Conservation (phyloP, 1,284 basidiomycete genomes). For the Mycosarcoma mackinlayi region DNA sequence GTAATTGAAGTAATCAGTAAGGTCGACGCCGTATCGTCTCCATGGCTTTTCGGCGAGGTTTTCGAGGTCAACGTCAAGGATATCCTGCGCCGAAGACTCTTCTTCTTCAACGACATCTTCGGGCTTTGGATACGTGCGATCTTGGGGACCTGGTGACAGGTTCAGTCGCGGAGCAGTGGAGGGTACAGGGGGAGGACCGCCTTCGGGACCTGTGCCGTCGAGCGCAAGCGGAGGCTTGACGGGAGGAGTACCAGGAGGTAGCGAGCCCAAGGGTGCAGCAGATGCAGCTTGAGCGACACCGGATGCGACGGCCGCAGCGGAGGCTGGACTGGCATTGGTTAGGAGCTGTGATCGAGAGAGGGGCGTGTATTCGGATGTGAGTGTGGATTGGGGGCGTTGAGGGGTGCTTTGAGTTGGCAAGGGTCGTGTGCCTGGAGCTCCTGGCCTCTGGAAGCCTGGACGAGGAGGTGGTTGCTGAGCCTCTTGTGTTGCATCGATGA, state of each 20-base stretch:
- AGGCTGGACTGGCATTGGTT: conserved; percentile 37
- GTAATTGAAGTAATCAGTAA: conserved; percentile 99
- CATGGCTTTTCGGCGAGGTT: conserved; percentile 85
- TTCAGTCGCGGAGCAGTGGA: conserved; percentile 54
- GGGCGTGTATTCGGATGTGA: conserved; percentile 90
- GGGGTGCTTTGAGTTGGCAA: conserved; percentile 35
- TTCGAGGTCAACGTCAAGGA: conserved; percentile 87
- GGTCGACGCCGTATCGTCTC: conserved; percentile 89
- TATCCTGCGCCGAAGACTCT: conserved; percentile 69
- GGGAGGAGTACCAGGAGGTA: conserved; percentile 17
- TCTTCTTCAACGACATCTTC: conserved; percentile 66
- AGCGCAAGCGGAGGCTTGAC: conserved; percentile 5
- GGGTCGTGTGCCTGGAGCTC: conserved; percentile 18
- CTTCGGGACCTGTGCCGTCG: conserved; percentile 37
- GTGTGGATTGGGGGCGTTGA: conserved; percentile 71
- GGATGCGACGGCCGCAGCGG: conserved; percentile 5
- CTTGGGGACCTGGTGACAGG: conserved; percentile 50
- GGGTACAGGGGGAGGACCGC: conserved; percentile 61
- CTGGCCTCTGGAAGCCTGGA: conserved; percentile 40
- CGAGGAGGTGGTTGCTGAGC: conserved; percentile 47
- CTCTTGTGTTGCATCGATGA: conserved; percentile 64
- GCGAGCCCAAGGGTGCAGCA: conserved; percentile 8
- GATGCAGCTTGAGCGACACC: conserved; percentile 3
- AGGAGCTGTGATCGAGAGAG: conserved; percentile 75
- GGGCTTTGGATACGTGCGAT: conserved; percentile 61